Evolutionary conservation across 2,329 filamentous ascomycete genomes (phyloP).

Genomic region (Diaporthe citri): DNA sequence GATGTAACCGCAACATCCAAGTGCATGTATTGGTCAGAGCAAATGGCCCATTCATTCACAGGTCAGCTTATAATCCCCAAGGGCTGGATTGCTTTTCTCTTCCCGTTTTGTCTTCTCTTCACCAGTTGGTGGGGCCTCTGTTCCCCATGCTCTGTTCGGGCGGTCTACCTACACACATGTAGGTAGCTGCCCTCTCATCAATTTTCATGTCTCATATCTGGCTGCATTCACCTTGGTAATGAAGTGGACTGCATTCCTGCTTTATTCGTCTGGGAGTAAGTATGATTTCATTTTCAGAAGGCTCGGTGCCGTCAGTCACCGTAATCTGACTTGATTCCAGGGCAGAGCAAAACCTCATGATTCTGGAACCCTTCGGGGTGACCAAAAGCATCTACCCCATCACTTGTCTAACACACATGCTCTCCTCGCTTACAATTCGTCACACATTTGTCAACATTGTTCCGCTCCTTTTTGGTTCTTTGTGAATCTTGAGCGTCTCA

Average conservation of each 20-base stretch:
- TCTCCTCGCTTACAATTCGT: too few species aligned
- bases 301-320: too few species aligned
- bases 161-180: neutral
- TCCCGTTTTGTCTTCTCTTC: neutral
- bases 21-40: neutral
- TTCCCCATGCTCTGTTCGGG: neutral
- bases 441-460: too few species aligned
- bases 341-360: neutral
- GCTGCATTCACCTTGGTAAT: neutral
- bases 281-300: accelerated
- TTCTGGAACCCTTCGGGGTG: neutral
- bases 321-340: neutral
- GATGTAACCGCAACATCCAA: neutral
- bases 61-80: neutral
- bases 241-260: too few species aligned
- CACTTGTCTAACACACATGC: too few species aligned
- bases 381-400: neutral
- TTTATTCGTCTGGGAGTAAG: neutral
- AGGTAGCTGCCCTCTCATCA: too few species aligned
- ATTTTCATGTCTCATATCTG: neutral
- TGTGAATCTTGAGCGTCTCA: too few species aligned
- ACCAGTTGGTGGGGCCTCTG: neutral
- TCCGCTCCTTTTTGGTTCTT: too few species aligned
- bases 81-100: neutral
- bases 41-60: neutral